A percentile compares a stretch with the other conserved stretches of the same genome.
Conservation (phyloP, 164 flowering plant genomes). For the Stephania cephalantha region DNA sequence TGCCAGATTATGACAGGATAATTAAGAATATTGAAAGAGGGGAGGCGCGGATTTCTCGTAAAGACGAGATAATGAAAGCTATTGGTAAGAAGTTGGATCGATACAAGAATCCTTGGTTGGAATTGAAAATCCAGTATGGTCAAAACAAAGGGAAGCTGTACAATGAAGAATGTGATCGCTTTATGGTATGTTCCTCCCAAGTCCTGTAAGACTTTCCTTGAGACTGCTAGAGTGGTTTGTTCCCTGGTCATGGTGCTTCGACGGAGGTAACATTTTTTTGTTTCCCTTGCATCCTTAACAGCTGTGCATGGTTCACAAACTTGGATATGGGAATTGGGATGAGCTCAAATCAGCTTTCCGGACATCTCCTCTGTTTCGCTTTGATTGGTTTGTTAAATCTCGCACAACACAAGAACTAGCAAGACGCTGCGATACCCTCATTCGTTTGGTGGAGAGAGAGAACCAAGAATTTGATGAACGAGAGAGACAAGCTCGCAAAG, state of each 20-base stretch:
- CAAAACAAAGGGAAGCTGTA: slow-evolving; percentile 98
- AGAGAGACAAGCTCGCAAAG: slow-evolving; percentile 96
- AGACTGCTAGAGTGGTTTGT: not conserved
- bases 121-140: slow-evolving; percentile 95
- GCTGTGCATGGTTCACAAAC: slow-evolving; percentile 99
- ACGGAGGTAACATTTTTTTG: not conserved
- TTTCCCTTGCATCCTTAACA: slow-evolving; percentile 16
- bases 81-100: slow-evolving; percentile 97
- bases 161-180: slow-evolving; percentile 99
- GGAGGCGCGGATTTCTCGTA: slow-evolving; percentile 89
- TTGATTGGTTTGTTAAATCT: slow-evolving; percentile 99
- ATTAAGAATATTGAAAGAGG: slow-evolving; percentile 97
- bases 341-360: slow-evolving; percentile 98
- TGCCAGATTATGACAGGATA: slow-evolving; percentile 88
- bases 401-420: slow-evolving; percentile 99
- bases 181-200: slow-evolving; percentile 57
- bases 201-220: not conserved
- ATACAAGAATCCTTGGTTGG: slow-evolving; percentile 99
- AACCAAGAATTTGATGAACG: slow-evolving; percentile 95
- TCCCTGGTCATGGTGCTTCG: not conserved
- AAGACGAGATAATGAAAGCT: slow-evolving; percentile 99
- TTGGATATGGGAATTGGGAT: slow-evolving; percentile 99
- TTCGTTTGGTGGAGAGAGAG: slow-evolving; percentile 88
- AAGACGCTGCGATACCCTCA: slow-evolving; percentile 92
- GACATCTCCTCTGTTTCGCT: slow-evolving; percentile 86